A percentile compares a stretch with the other conserved stretches of the same genome.
Evolutionary conservation across 768 basidiomycete genomes (phyloP).

Genomic region (Boletellus sp.): DNA sequence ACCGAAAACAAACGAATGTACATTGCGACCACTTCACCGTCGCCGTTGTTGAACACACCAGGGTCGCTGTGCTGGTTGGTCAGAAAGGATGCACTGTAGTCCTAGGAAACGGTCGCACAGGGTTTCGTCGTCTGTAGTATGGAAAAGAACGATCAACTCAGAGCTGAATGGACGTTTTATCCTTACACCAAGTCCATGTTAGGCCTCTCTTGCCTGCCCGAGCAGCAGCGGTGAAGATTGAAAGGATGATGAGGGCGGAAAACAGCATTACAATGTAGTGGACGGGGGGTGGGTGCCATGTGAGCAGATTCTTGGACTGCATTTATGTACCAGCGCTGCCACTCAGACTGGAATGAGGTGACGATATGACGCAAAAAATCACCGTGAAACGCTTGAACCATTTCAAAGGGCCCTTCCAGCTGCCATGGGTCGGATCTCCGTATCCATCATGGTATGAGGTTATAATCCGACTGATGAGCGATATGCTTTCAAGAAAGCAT

Average conservation of each 20-base stretch:
- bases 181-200: constrained; percentile 35
- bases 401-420: too few relatives aligned
- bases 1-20: constrained; percentile 5
- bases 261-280: constrained; percentile 14
- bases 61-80: constrained; percentile 20
- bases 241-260: constrained; percentile 14
- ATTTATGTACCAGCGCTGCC: constrained; percentile 11
- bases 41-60: constrained; percentile 31
- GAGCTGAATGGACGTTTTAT: not conserved
- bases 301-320: not conserved
- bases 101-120: constrained; percentile 23
- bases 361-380: not conserved
- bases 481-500: too few relatives aligned
- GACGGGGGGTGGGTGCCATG: not conserved
- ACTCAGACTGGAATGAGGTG: not conserved
- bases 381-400: too few relatives aligned
- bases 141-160: not conserved
- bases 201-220: constrained; percentile 39
- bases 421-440: too few relatives aligned
- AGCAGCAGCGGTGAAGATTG: constrained; percentile 14
- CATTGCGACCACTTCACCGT: constrained; percentile 35
- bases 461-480: too few relatives aligned
- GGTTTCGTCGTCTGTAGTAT: constrained; percentile 22
- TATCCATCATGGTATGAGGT: too few relatives aligned
- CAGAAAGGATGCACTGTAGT: not conserved